Percentiles rank a stretch among this genome's conserved stretches.
These are phyloP conservation scores for Trichoderma harzianum DNA, from an alignment of 2,329 filamentous ascomycete species.

Conservation along the genomic window DNA sequence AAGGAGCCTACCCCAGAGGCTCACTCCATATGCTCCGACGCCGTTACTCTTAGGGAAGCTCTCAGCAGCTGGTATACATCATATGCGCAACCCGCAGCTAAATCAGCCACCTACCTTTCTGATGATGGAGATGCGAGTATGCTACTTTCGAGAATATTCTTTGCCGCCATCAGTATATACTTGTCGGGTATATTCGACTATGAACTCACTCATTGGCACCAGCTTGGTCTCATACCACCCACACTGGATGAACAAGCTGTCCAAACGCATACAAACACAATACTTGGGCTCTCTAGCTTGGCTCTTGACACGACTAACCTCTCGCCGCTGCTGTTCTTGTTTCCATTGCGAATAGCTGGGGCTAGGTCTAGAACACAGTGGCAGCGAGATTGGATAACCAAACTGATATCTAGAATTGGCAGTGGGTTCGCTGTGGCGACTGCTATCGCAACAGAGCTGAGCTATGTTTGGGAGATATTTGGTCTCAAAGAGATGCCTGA, in stretches of 20 bases:
- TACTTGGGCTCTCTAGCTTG: conserved; percentile 23
- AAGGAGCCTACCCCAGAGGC: background rate
- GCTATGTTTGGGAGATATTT: conserved; percentile 23
- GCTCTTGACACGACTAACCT: conserved; percentile 24
- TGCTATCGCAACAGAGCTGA: conserved; percentile 26
- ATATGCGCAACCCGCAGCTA: background rate
- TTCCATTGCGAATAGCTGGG: conserved; percentile 35
- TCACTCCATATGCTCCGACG: background rate
- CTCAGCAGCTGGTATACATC: conserved; percentile 20
- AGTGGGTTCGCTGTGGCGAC: conserved; percentile 28
- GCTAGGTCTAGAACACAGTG: conserved; percentile 25
- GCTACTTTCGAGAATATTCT: conserved; percentile 26
- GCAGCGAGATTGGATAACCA: conserved; percentile 25
- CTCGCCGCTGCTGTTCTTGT: conserved; percentile 34
- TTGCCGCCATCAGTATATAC: conserved; percentile 35
- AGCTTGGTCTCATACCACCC: conserved; percentile 23
- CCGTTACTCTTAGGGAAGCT: conserved; percentile 11
- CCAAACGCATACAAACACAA: conserved; percentile 24
- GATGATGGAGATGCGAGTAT: conserved; percentile 18
- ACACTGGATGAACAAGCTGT: conserved; percentile 24
- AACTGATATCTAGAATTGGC: conserved; percentile 23
- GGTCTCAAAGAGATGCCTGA: background rate
- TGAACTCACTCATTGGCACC: conserved; percentile 31
- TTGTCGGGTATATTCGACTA: conserved; percentile 38
- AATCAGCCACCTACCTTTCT: background rate